Conservation (phyloP, 768 basidiomycete species). For the Podaxis carcinomalis region DNA sequence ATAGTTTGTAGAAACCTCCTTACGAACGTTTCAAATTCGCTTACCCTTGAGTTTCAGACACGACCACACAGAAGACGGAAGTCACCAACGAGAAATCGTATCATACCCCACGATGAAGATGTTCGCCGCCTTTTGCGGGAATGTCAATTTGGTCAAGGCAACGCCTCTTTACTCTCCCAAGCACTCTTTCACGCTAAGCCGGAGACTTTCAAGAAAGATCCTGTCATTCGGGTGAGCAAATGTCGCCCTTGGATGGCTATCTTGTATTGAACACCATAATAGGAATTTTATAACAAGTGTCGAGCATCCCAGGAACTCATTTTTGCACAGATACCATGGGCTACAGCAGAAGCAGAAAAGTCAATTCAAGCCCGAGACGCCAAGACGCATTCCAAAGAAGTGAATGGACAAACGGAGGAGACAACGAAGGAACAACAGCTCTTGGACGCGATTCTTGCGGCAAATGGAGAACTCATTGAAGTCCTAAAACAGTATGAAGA, state of each 20-base stretch:
- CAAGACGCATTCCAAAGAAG: constrained; percentile 22
- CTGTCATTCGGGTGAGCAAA: constrained; percentile 60
- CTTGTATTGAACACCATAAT: constrained; percentile 5
- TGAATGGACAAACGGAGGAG: constrained; percentile 22
- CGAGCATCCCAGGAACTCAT: constrained; percentile 80
- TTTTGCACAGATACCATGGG: constrained; percentile 88
- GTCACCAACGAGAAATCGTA: constrained; percentile 32
- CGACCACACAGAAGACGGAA: constrained; percentile 33
- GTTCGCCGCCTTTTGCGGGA: constrained; percentile 80
- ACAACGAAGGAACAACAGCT: constrained; percentile 72
- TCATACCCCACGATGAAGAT: constrained; percentile 78
- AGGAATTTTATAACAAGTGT: constrained; percentile 86
- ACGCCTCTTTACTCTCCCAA: constrained; percentile 70
- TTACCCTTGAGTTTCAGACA: background rate
- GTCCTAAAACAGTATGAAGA: constrained; percentile 77
- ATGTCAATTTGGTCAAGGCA: constrained; percentile 79
- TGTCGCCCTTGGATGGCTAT: background rate
- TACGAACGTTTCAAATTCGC: background rate
- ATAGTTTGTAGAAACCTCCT: constrained; percentile 15
- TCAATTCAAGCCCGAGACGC: constrained; percentile 38
- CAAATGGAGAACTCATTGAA: constrained; percentile 67
- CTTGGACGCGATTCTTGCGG: constrained; percentile 65
- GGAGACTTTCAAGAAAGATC: constrained; percentile 59
- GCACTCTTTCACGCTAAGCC: constrained; percentile 67
- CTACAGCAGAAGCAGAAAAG: constrained; percentile 73